Base-by-base conservation (phyloP, 768 basidiomycete genomes). In the Trametes elegans region DNA sequence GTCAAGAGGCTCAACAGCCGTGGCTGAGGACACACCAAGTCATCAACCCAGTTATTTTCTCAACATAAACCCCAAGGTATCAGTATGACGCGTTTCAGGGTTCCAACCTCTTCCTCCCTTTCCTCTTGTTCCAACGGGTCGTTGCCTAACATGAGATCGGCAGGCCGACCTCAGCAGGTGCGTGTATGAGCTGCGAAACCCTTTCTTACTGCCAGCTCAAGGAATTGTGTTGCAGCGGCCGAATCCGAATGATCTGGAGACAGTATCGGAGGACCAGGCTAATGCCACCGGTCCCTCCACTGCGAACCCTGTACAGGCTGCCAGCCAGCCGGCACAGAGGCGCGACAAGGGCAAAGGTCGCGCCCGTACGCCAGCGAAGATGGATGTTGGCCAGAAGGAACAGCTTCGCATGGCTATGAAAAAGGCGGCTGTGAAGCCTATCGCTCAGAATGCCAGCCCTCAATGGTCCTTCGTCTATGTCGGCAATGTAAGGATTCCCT, bases 401-500 rank as follows among this genome's bases (percentile, higher is more conserved):
- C 42, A 49, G 13, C 24, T 62, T 23, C 55, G 57, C 18, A 60
- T 55, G 54, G 53, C 48, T 4, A 52, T 42, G 39, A 64, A 64
- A 50, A 52, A 56, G 32, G 53, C 49, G 35, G 34, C 53, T 14
- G 27, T 50, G n/a, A 52, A 57, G 28, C 13, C 44, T 14, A 21
- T 13, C 13, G n/a, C n/a, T 23, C 14, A 41, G 44, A 32, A 18
- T 10, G 8, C 32, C 51, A 5, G 19, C 31, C 38, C 48, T 7
- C 36, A 60, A 7, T 66, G 65, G 51, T 67, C 65, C 28, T 73
- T 71, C 54, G 74, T 82, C 21, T 87, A 74, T 60, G 80, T 85
- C 18, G 85, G 87, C 35, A 87, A 87, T 64, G 87, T 87, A 61
- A 57, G 83, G 71, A 13, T 10, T 11, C 3, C 1, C 10, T n/a